Evolutionary conservation across 345 rosid species (phyloP), one percentile per base, ranked within the genome.

Genomic region (Gossypium ekmanianum): DNA sequence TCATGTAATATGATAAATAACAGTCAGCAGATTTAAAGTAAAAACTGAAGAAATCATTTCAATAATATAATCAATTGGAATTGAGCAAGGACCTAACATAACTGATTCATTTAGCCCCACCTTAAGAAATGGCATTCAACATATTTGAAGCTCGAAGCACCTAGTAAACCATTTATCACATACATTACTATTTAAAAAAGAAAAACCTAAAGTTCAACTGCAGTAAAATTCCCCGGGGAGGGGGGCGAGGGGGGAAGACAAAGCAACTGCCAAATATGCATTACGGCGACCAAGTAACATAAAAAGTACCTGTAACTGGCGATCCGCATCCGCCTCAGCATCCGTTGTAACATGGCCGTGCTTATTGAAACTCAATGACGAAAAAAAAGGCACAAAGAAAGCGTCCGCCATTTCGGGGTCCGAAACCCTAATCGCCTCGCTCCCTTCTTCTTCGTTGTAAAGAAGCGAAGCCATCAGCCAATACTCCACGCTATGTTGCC

Each of bases 391-490:
- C 22, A 94, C 98, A n/a, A 83, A 92, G 75, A 87, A 94, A 0
- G 85, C 97, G 47, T 94, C 93, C 7, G 98, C 98, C 56, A n/a
- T 68, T 43, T 92, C 96, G 61, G 98, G 98, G 90, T 91, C 97
- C 81, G 82, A 84, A 80, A 92, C 98, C 93, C 98, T 88, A 74
- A 89, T 81, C 20, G 88, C 93, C 79, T 91, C 97, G 34, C 80
- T 84, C 48, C 74, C 85, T n/a, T 76, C 87, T 2, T 73, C 85
- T 6, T 52, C 78, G 0, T 34, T 83, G 52, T 84, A 68, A 78
- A 94, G 79, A 52, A 94, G 92, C 66, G 98, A 94, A 14, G 88
- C 98, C 97, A 92, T 88, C 66, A 94, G 76, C 98, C 98, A 94
- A 71, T 94, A 94, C 89, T 94, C 98, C 56, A 91, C 94, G 66